Evolutionary conservation across 2,329 filamentous ascomycete genomes (phyloP).

Genomic region (Diaporthe citrichinensis): DNA sequence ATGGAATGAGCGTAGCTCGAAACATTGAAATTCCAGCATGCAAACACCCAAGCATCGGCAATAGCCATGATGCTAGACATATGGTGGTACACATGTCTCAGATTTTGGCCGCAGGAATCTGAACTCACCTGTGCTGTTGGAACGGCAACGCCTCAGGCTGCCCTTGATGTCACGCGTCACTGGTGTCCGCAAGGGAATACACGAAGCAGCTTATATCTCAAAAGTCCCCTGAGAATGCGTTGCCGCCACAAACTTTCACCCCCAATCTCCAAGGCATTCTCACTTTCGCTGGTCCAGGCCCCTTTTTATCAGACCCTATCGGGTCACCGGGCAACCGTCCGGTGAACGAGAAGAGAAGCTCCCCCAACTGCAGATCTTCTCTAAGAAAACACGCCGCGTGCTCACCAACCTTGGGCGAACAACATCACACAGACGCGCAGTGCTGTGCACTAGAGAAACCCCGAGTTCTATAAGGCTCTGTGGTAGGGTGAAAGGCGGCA

Average conservation of each 20-base stretch:
- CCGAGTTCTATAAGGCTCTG: too few species aligned
- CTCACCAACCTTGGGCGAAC: too few species aligned
- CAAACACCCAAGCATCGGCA: background rate
- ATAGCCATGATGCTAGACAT: background rate
- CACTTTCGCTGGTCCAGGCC: background rate
- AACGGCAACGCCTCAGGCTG: background rate
- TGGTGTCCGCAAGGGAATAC: background rate
- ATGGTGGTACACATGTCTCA: background rate
- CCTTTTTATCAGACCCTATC: too few species aligned
- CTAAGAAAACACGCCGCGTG: background rate
- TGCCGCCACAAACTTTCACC: background rate
- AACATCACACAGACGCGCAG: too few species aligned
- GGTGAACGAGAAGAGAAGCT: too few species aligned
- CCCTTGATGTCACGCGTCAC: background rate
- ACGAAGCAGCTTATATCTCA: background rate
- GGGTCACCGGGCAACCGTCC: background rate
- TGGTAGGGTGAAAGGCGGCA: too few species aligned
- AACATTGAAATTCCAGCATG: background rate
- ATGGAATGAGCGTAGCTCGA: background rate
- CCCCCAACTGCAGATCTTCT: background rate
- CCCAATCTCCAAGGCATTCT: constrained; percentile 6
- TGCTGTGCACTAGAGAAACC: too few species aligned
- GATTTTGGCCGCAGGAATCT: background rate
- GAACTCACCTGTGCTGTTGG: background rate
- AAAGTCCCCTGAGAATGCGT: background rate